phyloP scores from a whole-genome alignment of 169 alveolate species.

The Amoebophrya sp. region DNA sequence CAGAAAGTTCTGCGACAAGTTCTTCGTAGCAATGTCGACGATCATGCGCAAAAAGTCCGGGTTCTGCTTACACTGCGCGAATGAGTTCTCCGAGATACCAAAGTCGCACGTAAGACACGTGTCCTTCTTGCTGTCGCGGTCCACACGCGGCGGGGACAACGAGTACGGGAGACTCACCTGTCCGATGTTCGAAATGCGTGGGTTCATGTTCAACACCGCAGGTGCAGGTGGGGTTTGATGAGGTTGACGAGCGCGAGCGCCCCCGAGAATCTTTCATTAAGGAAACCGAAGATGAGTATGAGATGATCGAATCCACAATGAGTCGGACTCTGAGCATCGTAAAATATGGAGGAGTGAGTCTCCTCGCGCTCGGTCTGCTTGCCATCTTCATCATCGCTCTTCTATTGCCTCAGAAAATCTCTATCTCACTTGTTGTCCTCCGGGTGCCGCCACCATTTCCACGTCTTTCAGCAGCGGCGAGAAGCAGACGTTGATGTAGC shows the following conservation, averaged over 20 bases:
- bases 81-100: neutral
- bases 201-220: too few relatives aligned
- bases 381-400: too few relatives aligned
- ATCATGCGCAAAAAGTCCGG: slow-evolving; percentile 1
- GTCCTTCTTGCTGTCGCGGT: neutral
- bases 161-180: neutral
- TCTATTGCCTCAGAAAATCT: neutral
- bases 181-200: too few relatives aligned
- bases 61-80: neutral
- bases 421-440: neutral
- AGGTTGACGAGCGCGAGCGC: neutral
- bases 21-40: neutral
- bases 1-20: neutral
- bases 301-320: neutral
- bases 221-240: neutral
- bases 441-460: neutral
- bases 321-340: neutral
- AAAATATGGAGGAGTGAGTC: neutral
- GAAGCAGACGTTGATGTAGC: neutral
- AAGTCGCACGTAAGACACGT: neutral
- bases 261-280: neutral
- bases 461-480: neutral
- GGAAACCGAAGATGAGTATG: neutral
- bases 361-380: neutral
- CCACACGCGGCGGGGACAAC: neutral